Evolutionary conservation across 1,139 yeast species (phyloP), one percentile per base, ranked within the genome.

Genomic region (Taphrina confusa): DNA sequence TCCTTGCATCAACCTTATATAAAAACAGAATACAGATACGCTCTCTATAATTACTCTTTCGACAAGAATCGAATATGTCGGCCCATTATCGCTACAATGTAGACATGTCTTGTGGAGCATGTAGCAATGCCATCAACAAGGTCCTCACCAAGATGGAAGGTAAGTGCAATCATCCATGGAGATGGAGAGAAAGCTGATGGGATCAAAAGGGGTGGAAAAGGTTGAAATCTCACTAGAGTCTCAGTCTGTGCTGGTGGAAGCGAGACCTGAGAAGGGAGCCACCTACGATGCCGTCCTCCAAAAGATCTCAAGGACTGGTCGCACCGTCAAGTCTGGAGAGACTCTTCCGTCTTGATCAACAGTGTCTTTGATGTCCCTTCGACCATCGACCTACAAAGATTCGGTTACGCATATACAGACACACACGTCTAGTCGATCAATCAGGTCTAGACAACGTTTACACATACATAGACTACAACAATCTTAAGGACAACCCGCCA

Each of bases 241-340:
- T 36, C 97, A 92, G 76, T 75, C 85, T 0, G 98, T 92, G 23
- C 85, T 84, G 68, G 96, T 92, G 47, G 76, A 77, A 65, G 82
- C 96, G 6, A 75, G 73, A 14, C 74, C 75, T 33, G 67, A 72
- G 1, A 33, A 40, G 27, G 60, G 60, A 33, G 72, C 86, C 40
- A 80, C 81, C 61, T 89, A 87, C 70, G 95, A 90, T 57, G 81
- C 85, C 1, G 92, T 92, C 23, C 77, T 85, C 63, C 84, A 80
- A 61, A 83, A 90, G 61, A 91, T 92, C 67, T 78, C 85, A 65
- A 92, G 91, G 77, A 90, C 97, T 1, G 98, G 98, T 31, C 92
- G 91, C 77, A 82, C 83, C 68, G 86, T 92, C 62, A 77, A 80
- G 62, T 78, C 79, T 28, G 96, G 96, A 9, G 78, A 79, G 63